Evolutionary conservation across 2,329 filamentous ascomycete species (phyloP).

Genomic region (Pseudogymnoascus pannorum): DNA sequence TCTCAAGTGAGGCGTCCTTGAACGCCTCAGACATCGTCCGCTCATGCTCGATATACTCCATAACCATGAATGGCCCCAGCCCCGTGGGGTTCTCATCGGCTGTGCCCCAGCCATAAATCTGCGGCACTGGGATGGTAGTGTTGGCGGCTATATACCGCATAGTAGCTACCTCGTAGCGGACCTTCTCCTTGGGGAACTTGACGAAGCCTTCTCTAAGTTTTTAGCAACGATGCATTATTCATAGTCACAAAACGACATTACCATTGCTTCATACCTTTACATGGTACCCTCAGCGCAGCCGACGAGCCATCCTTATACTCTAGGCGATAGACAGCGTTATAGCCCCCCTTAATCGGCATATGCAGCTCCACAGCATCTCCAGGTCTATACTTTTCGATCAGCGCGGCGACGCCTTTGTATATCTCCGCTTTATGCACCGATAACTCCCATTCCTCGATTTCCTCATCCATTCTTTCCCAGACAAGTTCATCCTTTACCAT

Average conservation of each 20-base stretch:
- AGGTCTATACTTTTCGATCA: not conserved
- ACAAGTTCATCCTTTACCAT: too few relatives aligned
- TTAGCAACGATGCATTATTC: too few relatives aligned
- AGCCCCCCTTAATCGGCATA: not conserved
- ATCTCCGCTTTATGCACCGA: too few relatives aligned
- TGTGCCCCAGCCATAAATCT: constrained; percentile 19
- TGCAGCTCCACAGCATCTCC: not conserved
- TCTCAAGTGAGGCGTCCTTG: constrained; percentile 11
- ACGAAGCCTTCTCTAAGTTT: not conserved
- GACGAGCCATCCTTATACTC: not conserved
- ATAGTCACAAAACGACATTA: too few relatives aligned
- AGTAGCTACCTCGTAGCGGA: constrained; percentile 24
- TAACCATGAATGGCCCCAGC: constrained; percentile 31
- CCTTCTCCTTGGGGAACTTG: constrained; percentile 20
- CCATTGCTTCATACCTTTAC: not conserved
- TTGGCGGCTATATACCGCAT: constrained; percentile 18
- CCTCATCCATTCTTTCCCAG: too few relatives aligned
- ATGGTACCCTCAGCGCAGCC: not conserved
- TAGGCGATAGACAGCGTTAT: not conserved
- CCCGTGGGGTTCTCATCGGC: constrained; percentile 15
- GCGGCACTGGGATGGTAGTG: constrained; percentile 23
- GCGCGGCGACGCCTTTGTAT: too few relatives aligned
- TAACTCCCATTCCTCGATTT: too few relatives aligned
- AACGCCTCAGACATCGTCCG: constrained; percentile 21
- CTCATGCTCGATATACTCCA: constrained; percentile 26